Conservation (phyloP, 495 filamentous ascomycete genomes). For the Podospora australis region DNA sequence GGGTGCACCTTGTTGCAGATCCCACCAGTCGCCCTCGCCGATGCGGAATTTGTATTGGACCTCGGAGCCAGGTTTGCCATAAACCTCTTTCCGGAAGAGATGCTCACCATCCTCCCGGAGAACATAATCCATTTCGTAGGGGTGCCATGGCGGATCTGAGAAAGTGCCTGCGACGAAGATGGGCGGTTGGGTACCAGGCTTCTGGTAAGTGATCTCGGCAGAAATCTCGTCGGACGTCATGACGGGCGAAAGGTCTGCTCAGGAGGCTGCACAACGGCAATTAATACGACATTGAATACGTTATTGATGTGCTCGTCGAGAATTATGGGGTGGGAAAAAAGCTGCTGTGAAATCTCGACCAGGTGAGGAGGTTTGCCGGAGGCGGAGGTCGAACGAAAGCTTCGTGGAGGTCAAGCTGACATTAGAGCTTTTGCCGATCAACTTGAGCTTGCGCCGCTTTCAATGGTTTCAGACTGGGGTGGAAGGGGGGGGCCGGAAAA, state of each 20-base stretch:
- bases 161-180: constrained; percentile 62
- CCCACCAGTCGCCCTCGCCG: constrained; percentile 59
- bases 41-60: constrained; percentile 68
- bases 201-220: constrained; percentile 52
- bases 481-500: no score
- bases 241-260: constrained; percentile 10
- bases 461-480: no score
- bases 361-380: no score
- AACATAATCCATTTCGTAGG: constrained; percentile 50
- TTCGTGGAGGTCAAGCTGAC: no score
- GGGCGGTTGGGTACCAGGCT: constrained; percentile 50
- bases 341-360: no score
- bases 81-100: constrained; percentile 41
- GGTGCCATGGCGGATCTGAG: constrained; percentile 57
- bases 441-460: no score
- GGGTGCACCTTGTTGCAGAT: constrained; percentile 47
- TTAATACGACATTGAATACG: background rate
- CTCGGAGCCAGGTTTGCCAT: constrained; percentile 37
- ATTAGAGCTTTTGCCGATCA: no score
- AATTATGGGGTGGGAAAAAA: no score
- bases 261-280: background rate
- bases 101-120: constrained; percentile 36
- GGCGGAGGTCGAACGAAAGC: no score
- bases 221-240: constrained; percentile 35
- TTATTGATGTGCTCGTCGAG: no score